Evolutionary conservation across 257 asterid species (phyloP), one percentile per base, ranked within the genome.

Genomic region (Paulownia fortunei): DNA sequence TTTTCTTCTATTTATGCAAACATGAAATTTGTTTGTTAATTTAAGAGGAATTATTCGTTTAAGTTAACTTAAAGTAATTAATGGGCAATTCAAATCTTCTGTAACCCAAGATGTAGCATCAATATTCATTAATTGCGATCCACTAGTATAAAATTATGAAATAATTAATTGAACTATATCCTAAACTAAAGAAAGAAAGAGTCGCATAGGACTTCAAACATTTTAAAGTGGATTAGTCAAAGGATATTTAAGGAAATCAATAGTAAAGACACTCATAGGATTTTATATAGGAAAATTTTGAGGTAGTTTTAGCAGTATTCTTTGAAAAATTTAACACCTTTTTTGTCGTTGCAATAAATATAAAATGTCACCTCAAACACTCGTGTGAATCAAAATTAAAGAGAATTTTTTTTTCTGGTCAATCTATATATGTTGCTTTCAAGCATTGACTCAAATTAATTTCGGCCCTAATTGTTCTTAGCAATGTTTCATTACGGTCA

Each of bases 181-280:
- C n/a, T n/a, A n/a, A n/a, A n/a, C n/a, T n/a, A n/a, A n/a, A n/a
- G n/a, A n/a, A n/a, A n/a, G n/a, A n/a, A n/a, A n/a, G n/a, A n/a
- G n/a, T n/a, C n/a, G n/a, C n/a, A n/a, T n/a, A n/a, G n/a, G n/a
- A n/a, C n/a, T n/a, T n/a, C n/a, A n/a, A n/a, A n/a, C n/a, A n/a
- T n/a, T n/a, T n/a, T n/a, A n/a, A 56, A 27, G 41, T 66, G 44
- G 62, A 67, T 66, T 60, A 44, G 61, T 46, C 73, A n/a, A 32
- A 39, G 0, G 64, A 21, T 70, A 76, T 18, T 60, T n/a, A n/a
- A n/a, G n/a, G 71, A 74, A 27, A 67, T 44, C 3, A 9, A n/a
- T 56, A 21, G 13, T 55, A 54, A 72, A 71, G 5, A 49, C 32
- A 16, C 27, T 32, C 21, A n/a, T 49, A 51, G 49, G 64, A 70